Evolutionary conservation across 106 monocot species (phyloP).

Genomic region (Dendrobium officinale): DNA sequence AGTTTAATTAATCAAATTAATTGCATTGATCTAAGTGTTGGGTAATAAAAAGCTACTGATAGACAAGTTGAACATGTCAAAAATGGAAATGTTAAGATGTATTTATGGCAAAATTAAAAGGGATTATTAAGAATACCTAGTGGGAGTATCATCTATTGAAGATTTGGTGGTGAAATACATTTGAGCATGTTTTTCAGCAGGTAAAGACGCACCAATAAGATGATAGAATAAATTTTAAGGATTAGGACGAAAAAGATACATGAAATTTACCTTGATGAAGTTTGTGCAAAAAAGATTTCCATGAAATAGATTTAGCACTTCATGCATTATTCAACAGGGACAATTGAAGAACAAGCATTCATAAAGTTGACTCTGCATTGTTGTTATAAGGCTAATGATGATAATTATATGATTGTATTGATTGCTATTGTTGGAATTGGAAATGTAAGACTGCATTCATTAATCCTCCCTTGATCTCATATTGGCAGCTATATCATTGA

Average conservation of each 20-base stretch:
- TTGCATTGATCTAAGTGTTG: too few relatives aligned
- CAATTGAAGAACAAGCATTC: neutral
- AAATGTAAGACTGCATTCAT: neutral
- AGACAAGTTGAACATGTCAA: neutral
- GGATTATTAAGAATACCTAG: neutral
- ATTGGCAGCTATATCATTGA: neutral
- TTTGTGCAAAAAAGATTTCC: neutral
- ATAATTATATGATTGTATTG: neutral
- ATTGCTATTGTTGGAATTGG: neutral
- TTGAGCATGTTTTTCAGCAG: too few relatives aligned
- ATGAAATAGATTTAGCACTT: neutral
- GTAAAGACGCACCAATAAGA: too few relatives aligned
- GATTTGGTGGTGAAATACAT: neutral
- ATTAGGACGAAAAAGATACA: too few relatives aligned
- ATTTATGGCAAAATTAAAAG: neutral
- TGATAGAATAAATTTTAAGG: too few relatives aligned
- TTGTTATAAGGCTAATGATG: neutral
- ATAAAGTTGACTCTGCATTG: neutral
- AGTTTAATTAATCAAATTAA: too few relatives aligned
- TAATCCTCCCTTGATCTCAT: neutral
- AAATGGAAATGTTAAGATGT: neutral
- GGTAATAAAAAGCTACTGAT: neutral
- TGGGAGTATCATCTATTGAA: neutral
- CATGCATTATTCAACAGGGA: neutral
- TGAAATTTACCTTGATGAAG: neutral